Evolutionary conservation across 805 yeast genomes (phyloP), one percentile per base, ranked within the genome.

Genomic region (Starmerella gropengiesseri): DNA sequence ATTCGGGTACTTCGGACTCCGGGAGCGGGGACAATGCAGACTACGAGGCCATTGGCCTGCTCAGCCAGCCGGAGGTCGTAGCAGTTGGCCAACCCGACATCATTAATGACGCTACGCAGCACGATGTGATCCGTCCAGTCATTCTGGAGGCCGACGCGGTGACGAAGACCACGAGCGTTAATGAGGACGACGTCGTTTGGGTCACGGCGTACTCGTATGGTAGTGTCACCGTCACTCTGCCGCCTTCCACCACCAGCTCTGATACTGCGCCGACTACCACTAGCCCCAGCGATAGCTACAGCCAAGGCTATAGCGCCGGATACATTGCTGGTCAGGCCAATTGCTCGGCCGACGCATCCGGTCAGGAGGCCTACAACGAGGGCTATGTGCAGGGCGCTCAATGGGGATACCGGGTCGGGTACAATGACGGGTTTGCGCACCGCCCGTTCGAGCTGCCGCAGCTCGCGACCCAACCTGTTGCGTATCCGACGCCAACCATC

Each of bases 331-430:
- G 35, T 30, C 34, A 29, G 12, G 12, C 14, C 7, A n/a, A 30
- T n/a, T 30, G 41, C 8, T 21, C 17, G 22, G 21, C 37, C 2
- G 23, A n/a, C 19, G 32, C 32, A 4, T 16, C 27, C 18, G 28
- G 19, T 13, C 21, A 28, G 20, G 31, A 27, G 22, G 37, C 26
- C 8, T 44, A 32, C 31, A 35, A 29, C 16, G n/a, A 19, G 7
- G 50, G 47, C 21, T 47, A 43, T 30, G 41, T 29, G 2, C 34
- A 40, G 7, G 50, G 50, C 23, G 47, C 50, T 1, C 27, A 35
- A 2, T 47, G 50, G 50, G 50, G 41, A 3, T 47, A 47, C 44
- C n/a, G 31, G 22, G 26, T 19, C 8, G 50, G 50, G 11, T 47
- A 40, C 43, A 11, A 20, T 16, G 50, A 47, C 26, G 48, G 38